Conservation (phyloP, 1,284 basidiomycete genomes). For the Boletus semigastroideus region DNA sequence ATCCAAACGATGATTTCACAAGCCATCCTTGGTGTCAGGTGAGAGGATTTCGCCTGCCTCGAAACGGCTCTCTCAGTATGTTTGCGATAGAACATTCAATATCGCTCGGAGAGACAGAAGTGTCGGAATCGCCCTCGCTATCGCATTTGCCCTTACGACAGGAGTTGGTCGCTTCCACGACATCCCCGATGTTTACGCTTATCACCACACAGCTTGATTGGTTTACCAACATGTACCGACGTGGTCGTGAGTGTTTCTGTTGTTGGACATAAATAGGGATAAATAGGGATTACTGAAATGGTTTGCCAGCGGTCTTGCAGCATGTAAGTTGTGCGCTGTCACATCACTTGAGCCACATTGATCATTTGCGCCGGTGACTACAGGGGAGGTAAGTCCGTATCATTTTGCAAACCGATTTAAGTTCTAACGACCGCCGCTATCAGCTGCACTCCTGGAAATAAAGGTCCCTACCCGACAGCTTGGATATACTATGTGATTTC, state of each 20-base stretch:
- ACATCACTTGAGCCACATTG: background rate
- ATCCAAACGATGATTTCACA: conserved; percentile 38
- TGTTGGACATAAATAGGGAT: background rate
- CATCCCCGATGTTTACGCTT: background rate
- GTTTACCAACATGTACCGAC: conserved; percentile 32
- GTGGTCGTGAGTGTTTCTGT: conserved; percentile 22
- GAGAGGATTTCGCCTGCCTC: background rate
- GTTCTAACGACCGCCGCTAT: background rate
- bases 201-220: conserved; percentile 26
- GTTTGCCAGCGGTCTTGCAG: conserved; percentile 15
- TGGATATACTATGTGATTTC: conserved; percentile 44
- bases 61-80: background rate
- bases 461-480: conserved; percentile 22
- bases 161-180: conserved; percentile 10
- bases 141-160: conserved; percentile 22
- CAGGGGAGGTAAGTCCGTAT: conserved; percentile 28
- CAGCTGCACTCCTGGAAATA: conserved; percentile 39
- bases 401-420: background rate
- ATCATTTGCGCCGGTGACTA: conserved; percentile 4
- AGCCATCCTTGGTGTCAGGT: conserved; percentile 34
- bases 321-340: conserved; percentile 21
- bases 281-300: conserved; percentile 12
- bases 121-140: conserved; percentile 22
- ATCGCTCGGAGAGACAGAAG: conserved; percentile 26
- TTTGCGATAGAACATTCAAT: conserved; percentile 31